phyloP scores from a whole-genome alignment of 2,329 filamentous ascomycete genomes.

The Colletotrichum lini region DNA sequence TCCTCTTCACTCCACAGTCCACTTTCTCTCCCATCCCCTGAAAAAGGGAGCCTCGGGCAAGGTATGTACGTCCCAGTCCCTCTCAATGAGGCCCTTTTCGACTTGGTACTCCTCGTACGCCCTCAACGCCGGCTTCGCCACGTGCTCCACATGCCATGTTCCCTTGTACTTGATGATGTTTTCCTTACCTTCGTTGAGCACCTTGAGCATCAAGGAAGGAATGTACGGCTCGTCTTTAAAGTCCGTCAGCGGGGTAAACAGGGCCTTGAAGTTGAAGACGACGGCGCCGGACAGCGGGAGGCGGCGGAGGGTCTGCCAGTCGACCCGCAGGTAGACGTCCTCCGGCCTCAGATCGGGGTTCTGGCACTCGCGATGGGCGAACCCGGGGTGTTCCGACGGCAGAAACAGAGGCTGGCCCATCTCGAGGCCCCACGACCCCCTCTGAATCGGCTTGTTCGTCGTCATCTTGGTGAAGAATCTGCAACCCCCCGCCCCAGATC shows the following conservation, averaged over 20 bases:
- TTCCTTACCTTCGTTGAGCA: conserved; percentile 78
- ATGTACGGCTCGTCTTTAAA: conserved; percentile 81
- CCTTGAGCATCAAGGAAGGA: conserved; percentile 76
- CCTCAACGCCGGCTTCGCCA: conserved; percentile 76
- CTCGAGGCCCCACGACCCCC: conserved; percentile 88
- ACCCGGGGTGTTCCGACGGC: conserved; percentile 77
- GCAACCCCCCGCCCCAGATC: neutral
- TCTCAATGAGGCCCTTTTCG: conserved; percentile 70
- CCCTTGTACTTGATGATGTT: conserved; percentile 84
- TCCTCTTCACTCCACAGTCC: conserved; percentile 54
- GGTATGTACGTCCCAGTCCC: conserved; percentile 77
- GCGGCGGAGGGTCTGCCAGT: conserved; percentile 89
- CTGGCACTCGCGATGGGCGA: conserved; percentile 71
- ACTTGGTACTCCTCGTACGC: conserved; percentile 77
- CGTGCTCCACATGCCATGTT: conserved; percentile 84
- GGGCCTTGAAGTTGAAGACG: conserved; percentile 90
- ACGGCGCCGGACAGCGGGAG: conserved; percentile 82
- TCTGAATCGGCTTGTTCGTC: conserved; percentile 81
- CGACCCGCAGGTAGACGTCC: conserved; percentile 80
- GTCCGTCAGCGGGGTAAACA: conserved; percentile 82
- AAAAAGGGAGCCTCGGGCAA: conserved; percentile 84
- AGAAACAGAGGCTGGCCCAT: conserved; percentile 82
- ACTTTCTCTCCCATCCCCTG: conserved; percentile 82
- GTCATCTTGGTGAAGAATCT: conserved; percentile 88
- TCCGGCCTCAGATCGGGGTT: conserved; percentile 68